phyloP scores from a whole-genome alignment of 2,329 filamentous ascomycete species.

The Fusarium denticulatum region DNA sequence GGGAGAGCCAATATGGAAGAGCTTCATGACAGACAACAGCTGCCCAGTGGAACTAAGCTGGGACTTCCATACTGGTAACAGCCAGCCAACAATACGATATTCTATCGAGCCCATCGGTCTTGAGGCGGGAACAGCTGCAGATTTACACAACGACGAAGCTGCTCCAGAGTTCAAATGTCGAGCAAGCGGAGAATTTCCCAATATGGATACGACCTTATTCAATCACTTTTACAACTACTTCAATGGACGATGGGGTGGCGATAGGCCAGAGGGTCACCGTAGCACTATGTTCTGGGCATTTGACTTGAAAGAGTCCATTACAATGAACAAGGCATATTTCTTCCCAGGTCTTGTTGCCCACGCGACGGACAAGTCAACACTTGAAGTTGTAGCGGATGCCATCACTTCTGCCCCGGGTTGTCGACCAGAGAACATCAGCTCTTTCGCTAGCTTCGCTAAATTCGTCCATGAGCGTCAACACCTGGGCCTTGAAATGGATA shows the following conservation, averaged over 20 bases:
- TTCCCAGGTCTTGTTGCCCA: not conserved
- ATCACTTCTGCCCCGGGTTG: slow-evolving; percentile 28
- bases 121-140: slow-evolving; percentile 40
- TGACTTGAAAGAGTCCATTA: not conserved
- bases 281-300: not conserved
- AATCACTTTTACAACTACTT: not conserved
- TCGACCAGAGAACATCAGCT: not conserved
- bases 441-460: not conserved
- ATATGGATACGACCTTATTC: not conserved
- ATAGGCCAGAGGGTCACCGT: not conserved
- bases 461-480: not conserved
- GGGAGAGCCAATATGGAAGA: slow-evolving; percentile 40
- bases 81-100: slow-evolving; percentile 44
- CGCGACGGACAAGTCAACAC: not conserved
- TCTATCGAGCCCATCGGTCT: slow-evolving; percentile 47
- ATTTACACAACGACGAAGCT: slow-evolving; percentile 39
- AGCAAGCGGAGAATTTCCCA: not conserved
- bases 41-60: slow-evolving; percentile 52
- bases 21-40: slow-evolving; percentile 54
- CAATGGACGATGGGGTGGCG: accelerated
- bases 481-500: slow-evolving; percentile 25
- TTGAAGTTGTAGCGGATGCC: slow-evolving; percentile 19
- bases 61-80: slow-evolving; percentile 42
- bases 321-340: not conserved
- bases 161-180: not conserved